Conservation (phyloP, 768 basidiomycete species). For the Mycena haematopus region DNA sequence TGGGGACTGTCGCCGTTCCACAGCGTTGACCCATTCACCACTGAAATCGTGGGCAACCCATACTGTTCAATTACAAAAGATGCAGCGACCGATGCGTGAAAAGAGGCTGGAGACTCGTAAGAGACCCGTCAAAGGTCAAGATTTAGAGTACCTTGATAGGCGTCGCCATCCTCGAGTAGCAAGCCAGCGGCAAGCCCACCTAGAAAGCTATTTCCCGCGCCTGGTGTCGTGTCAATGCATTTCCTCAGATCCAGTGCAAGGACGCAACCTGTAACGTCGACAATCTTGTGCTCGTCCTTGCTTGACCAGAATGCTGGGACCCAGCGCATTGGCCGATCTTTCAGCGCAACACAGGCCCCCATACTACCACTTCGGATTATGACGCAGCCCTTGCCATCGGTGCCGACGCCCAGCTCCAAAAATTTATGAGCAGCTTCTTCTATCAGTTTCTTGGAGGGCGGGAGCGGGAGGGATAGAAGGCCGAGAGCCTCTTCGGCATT, state of each 20-base stretch:
- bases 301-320: constrained; percentile 75
- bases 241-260: constrained; percentile 19
- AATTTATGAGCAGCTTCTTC: constrained; percentile 73
- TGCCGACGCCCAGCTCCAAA: constrained; percentile 64
- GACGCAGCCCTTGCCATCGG: constrained; percentile 57
- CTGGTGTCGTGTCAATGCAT: constrained; percentile 43
- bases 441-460: constrained; percentile 58
- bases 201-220: constrained; percentile 91
- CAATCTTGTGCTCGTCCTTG: constrained; percentile 55
- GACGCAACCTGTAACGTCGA: constrained; percentile 79
- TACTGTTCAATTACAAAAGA: constrained; percentile 84
- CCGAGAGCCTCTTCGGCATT: constrained; percentile 85
- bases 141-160: constrained; percentile 63
- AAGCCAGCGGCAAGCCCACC: constrained; percentile 85
- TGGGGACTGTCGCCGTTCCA: constrained; percentile 81
- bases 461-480: constrained; percentile 60
- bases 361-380: constrained; percentile 78
- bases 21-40: constrained; percentile 37
- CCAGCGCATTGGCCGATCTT: constrained; percentile 57
- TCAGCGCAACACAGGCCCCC: constrained; percentile 70
- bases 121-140: constrained; percentile 11
- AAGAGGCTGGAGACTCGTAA: constrained; percentile 54
- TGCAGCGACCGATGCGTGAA: constrained; percentile 83
- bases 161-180: constrained; percentile 56
- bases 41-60: constrained; percentile 67